Evolutionary conservation across 257 asterid species (phyloP), one percentile per base, ranked within the genome.

Genomic region (Penstemon eatonii): DNA sequence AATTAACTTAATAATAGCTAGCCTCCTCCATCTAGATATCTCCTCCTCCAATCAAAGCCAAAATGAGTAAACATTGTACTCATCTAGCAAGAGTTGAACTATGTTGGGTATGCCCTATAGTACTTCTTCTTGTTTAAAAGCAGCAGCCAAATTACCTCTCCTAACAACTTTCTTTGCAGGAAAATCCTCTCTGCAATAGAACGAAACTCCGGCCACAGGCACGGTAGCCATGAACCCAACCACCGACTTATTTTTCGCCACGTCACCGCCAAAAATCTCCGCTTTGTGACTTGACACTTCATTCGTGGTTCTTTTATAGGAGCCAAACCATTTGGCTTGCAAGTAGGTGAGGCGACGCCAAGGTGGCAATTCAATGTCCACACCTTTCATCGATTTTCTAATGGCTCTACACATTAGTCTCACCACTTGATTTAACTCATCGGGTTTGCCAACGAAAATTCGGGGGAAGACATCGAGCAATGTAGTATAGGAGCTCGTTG

Each of bases 321-420:
- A 60, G 8, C 81, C 78, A 8, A 86, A 77, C 97, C 97, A 90
- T 71, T 86, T 90, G n/a, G 87, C 71, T 51, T 87, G 84, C 86
- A 78, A 60, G 81, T 84, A 84, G 8, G 70, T 56, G 3, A 40
- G 76, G 67, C 90, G 80, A 65, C 97, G 86, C 96, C 97, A 90
- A 2, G 97, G 96, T 9, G 97, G 87, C 61, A 88, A 75, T 43
- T 57, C 60, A 38, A 90, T 75, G 36, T 71, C 81, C 18, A 56
- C 73, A 4, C 66, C 77, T 15, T 71, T 79, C 96, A 90, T 83
- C 7, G 94, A 88, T 66, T 68, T 84, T 63, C 74, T 81, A 1
- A 86, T 79, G 0, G 89, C 86, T 1, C 15, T 58, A 74, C 85
- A 79, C 96, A 86, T 90, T 6, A 88, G 38, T 65, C 56, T 86